Percentiles rank a stretch among this genome's conserved stretches.
phyloP scores from a whole-genome alignment of 1,284 basidiomycete genomes.

The Malassezia brasiliensis region DNA sequence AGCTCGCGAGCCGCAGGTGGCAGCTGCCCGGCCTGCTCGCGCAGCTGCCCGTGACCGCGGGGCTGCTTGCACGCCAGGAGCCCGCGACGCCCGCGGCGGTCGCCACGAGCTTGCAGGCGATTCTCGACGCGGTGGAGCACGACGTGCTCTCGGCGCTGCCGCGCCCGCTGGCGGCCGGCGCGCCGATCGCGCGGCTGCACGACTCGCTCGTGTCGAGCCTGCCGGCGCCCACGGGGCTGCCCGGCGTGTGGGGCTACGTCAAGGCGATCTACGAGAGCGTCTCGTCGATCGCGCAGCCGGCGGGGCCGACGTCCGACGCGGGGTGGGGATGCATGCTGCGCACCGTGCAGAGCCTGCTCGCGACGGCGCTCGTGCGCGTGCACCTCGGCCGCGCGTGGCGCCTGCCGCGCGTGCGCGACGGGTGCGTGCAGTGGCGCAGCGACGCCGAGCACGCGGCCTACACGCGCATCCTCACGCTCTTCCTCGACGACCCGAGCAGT shows the following conservation, averaged over 20 bases:
- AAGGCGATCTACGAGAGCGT: not conserved
- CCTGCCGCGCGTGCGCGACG: constrained; percentile 12
- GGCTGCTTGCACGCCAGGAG: not conserved
- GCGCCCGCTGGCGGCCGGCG: not conserved
- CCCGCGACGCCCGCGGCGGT: not conserved
- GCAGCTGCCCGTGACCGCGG: constrained; percentile 2
- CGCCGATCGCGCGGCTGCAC: not conserved
- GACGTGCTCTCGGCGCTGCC: not conserved
- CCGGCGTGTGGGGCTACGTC: constrained; percentile 6
- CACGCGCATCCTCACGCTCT: constrained; percentile 82
- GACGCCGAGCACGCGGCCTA: constrained; percentile 54
- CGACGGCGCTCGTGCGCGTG: constrained; percentile 71
- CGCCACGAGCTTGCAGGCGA: not conserved
- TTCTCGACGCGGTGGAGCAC: constrained; percentile 4
- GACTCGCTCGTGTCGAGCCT: not conserved
- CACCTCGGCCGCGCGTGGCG: constrained; percentile 58
- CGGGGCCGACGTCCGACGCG: constrained; percentile 78
- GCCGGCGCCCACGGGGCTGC: not conserved
- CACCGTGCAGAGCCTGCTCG: constrained; percentile 84
- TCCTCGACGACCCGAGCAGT: constrained; percentile 78
- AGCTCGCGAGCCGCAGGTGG: constrained; percentile 9
- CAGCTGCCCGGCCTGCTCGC: constrained; percentile 2
- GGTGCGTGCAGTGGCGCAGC: constrained; percentile 8
- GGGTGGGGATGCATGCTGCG: constrained; percentile 98
- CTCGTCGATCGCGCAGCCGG: constrained; percentile 14